phyloP scores from a whole-genome alignment of 2,329 filamentous ascomycete species.

The Colletotrichum caudatum region DNA sequence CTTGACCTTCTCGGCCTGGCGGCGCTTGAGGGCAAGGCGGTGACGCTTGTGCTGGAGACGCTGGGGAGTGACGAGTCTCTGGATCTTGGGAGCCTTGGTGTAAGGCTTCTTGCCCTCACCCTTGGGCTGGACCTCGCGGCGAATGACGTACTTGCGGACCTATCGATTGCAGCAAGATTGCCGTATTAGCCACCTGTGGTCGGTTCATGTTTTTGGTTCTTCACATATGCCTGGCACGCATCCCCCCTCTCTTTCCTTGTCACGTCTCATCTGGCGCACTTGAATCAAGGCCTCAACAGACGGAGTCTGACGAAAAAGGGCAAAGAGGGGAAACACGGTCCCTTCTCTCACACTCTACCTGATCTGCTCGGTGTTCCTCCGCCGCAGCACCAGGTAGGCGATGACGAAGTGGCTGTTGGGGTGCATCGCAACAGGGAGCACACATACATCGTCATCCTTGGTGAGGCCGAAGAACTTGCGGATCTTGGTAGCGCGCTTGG shows the following conservation, averaged over 20 bases:
- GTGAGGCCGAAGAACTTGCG: constrained; percentile 99
- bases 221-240: constrained; percentile 35
- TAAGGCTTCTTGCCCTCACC: constrained; percentile 97
- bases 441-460: constrained; percentile 99
- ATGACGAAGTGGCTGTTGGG: constrained; percentile 70
- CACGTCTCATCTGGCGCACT: constrained; percentile 29
- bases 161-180: constrained; percentile 57
- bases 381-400: constrained; percentile 73
- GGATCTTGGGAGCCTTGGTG: constrained; percentile 99
- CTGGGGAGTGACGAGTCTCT: constrained; percentile 99
- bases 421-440: constrained; percentile 52
- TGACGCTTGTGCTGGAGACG: constrained; percentile 99
- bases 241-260: constrained; percentile 4
- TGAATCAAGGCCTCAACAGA: constrained; percentile 42
- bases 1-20: constrained; percentile 96
- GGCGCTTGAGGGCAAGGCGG: constrained; percentile 97
- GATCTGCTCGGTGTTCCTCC: constrained; percentile 56
- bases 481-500: constrained; percentile 99
- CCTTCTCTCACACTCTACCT: constrained; percentile 71
- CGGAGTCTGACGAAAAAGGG: constrained; percentile 12
- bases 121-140: constrained; percentile 97
- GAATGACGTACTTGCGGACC: constrained; percentile 99
- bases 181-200: constrained; percentile 51
- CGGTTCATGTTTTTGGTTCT: constrained; percentile 23
- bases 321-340: constrained; percentile 42